phyloP scores from a whole-genome alignment of 768 basidiomycete genomes.

The Leucocoprinus leucothites region DNA sequence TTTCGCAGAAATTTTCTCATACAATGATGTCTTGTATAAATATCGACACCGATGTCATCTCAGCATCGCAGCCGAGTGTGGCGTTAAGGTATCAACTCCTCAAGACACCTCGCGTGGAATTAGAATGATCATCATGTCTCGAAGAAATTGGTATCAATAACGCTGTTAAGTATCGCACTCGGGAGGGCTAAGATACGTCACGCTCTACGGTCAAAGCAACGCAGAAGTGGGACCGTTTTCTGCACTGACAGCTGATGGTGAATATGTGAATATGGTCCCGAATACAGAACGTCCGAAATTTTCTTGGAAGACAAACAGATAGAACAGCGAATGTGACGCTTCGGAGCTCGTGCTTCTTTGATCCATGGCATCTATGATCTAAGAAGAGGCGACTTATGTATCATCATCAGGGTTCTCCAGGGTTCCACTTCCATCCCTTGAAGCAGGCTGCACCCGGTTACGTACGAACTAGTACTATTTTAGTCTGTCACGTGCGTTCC shows the following conservation, averaged over 20 bases:
- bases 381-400: slow-evolving; percentile 6
- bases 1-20: slow-evolving; percentile 3
- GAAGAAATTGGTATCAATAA: not conserved
- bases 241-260: not conserved
- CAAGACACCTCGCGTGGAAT: slow-evolving; percentile 11
- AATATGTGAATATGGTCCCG: not conserved
- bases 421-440: slow-evolving; percentile 4
- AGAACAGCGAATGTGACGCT: slow-evolving; percentile 4
- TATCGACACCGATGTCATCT: slow-evolving; percentile 5
- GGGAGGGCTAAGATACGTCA: no score
- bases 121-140: slow-evolving; percentile 11
- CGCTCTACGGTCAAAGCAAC: no score
- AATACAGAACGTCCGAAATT: not conserved
- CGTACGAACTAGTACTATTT: slow-evolving; percentile 7
- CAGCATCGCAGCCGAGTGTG: slow-evolving; percentile 11
- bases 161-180: no score
- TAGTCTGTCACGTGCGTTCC: slow-evolving; percentile 10
- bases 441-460: not conserved
- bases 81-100: slow-evolving; percentile 12
- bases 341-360: slow-evolving; percentile 11
- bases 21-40: slow-evolving; percentile 7
- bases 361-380: slow-evolving; percentile 11
- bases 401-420: slow-evolving; percentile 9
- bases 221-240: not conserved
- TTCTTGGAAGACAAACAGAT: slow-evolving; percentile 11